Evolutionary conservation across 2,329 filamentous ascomycete species (phyloP), one percentile per base, ranked within the genome.

Genomic region (Pseudocercospora fijiensis): DNA sequence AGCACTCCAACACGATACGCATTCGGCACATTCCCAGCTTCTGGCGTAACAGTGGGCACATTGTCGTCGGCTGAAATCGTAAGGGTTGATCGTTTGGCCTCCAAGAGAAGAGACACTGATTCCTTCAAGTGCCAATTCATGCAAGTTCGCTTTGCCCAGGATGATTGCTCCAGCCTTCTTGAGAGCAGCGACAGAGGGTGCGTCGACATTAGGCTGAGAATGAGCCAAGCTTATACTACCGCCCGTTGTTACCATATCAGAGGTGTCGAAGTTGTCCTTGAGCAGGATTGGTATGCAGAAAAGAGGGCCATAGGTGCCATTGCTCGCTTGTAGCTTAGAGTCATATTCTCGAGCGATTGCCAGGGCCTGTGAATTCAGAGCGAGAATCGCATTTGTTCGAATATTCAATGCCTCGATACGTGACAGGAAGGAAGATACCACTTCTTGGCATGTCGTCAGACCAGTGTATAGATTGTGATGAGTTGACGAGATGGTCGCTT

Each of bases 21-120:
- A 3, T 61, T 64, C 2, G 79, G 75, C 27, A 84, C 78, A 66
- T 79, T 81, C 0, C 62, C 70, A 9, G 37, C 73, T 66, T 83
- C 70, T 1, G 83, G 83, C 60, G 37, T 76, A 1, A 86, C 68
- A 1, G 67, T 68, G 4, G 83, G 83, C 64, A 86, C 80, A 16
- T 47, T 67, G 9, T 71, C 72, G 69, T n/a, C 89, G 82, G 0
- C 80, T 81, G 1, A 78, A 73, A 72, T 90, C 87, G 67, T 91
- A 90, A 0, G 87, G 86, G 72, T 89, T 89, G 65, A 85, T 72
- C 0, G 86, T 88, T 74, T 90, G 87, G 0, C 87, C 87, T 11
- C 85, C 86, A 0, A 87, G 72, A 0, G 85, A 88, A 0, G 86
- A 88, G 1, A 87, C 85, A 1, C 82, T 83, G 43, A 88, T 77